phyloP scores from a whole-genome alignment of 169 alveolate species.

The Cryptosporidium sp. region DNA sequence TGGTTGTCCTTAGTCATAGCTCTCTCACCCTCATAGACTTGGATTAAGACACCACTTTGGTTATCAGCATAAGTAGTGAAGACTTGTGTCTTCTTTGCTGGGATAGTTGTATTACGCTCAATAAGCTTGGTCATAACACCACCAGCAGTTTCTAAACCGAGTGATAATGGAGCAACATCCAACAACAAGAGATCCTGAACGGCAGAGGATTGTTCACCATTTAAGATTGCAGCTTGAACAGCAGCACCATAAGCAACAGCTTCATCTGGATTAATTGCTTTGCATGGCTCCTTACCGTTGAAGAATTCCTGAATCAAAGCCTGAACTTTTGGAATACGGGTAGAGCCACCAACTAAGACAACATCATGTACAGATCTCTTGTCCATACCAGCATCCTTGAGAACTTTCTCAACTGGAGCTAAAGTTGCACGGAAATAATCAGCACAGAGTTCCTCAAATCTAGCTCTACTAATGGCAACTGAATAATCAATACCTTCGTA shows the following conservation, averaged over 20 bases:
- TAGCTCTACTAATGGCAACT: constrained; percentile 91
- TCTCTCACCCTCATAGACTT: constrained; percentile 96
- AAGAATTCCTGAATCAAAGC: constrained; percentile 92
- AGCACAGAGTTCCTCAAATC: constrained; percentile 91
- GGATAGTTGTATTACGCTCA: constrained; percentile 94
- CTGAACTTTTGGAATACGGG: constrained; percentile 95
- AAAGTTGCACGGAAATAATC: constrained; percentile 90
- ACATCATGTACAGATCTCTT: constrained; percentile 94
- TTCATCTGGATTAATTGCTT: constrained; percentile 94
- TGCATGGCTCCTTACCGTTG: constrained; percentile 92
- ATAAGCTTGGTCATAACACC: constrained; percentile 96
- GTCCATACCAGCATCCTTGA: constrained; percentile 89
- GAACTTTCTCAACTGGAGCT: constrained; percentile 90
- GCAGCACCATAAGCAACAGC: constrained; percentile 98
- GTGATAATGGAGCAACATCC: constrained; percentile 95
- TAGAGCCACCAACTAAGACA: constrained; percentile 96
- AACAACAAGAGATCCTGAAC: constrained; percentile 90
- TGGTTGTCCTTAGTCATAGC: constrained; percentile 96
- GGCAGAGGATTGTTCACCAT: constrained; percentile 94
- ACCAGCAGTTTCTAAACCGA: constrained; percentile 96
- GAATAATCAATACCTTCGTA: constrained; percentile 89
- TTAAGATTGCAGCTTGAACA: constrained; percentile 94
- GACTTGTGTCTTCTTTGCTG: constrained; percentile 94
- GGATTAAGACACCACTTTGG: constrained; percentile 94
- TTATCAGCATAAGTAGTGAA: constrained; percentile 96